Conservation (phyloP, 2,329 filamentous ascomycete genomes). For the Aspergillus amoenus region DNA sequence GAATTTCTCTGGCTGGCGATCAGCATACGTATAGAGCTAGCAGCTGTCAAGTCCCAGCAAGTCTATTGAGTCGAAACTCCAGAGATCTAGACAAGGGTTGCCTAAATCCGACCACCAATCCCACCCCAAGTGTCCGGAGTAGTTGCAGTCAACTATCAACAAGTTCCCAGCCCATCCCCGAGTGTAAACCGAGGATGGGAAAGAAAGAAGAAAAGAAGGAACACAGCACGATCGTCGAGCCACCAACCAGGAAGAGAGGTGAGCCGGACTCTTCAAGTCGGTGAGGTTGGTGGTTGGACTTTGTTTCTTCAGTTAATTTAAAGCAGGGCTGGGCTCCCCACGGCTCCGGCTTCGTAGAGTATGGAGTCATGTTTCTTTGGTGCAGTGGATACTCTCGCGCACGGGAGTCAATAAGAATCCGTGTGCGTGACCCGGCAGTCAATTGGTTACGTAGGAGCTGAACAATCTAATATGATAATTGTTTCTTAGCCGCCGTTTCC, state of each 20-base stretch:
- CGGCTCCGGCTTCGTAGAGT: neutral
- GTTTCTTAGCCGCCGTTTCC: neutral
- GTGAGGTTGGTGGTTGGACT: neutral
- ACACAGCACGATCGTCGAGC: too few relatives aligned
- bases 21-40: neutral
- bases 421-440: neutral
- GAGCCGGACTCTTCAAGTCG: too few relatives aligned
- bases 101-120: neutral
- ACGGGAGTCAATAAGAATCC: neutral
- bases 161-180: neutral
- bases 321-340: neutral
- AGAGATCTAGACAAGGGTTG: neutral
- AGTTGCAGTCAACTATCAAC: neutral
- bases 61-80: neutral
- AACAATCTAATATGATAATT: conserved; percentile 8
- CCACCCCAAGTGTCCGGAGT: neutral
- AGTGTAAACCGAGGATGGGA: neutral
- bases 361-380: neutral
- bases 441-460: conserved; percentile 6
- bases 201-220: neutral
- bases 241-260: too few relatives aligned
- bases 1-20: neutral
- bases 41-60: neutral
- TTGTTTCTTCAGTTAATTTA: neutral
- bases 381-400: neutral